Percentiles rank a stretch among this genome's conserved stretches.
Evolutionary conservation across 1,284 basidiomycete genomes (phyloP).

Genomic region (Cutaneotrichosporon mucoides): DNA sequence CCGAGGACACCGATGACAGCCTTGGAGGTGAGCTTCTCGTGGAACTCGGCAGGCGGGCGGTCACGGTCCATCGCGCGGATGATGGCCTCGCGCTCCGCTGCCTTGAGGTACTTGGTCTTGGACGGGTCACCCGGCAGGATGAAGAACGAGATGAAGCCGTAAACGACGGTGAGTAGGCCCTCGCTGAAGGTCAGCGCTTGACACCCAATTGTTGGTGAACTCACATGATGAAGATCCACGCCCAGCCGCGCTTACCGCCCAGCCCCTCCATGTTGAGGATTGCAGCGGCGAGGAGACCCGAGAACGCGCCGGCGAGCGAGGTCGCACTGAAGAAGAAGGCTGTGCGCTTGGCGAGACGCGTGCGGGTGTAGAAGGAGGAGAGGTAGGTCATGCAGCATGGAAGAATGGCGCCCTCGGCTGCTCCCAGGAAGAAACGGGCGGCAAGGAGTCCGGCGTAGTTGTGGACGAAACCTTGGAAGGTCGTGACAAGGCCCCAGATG

Average conservation of each 20-base stretch:
- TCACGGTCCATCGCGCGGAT: constrained; percentile 22
- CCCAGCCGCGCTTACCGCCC: constrained; percentile 51
- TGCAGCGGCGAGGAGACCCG: constrained; percentile 54
- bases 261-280: constrained; percentile 53
- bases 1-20: constrained; percentile 45
- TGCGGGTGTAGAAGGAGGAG: constrained; percentile 54
- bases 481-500: constrained; percentile 58
- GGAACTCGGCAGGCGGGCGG: constrained; percentile 26
- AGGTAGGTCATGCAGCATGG: constrained; percentile 46
- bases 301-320: constrained; percentile 50
- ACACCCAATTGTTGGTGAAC: not conserved
- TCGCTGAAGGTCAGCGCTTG: constrained; percentile 30
- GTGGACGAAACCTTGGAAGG: constrained; percentile 56
- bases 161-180: constrained; percentile 49
- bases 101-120: constrained; percentile 50
- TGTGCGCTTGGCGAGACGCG: constrained; percentile 54
- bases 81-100: constrained; percentile 52
- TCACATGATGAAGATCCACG: constrained; percentile 55
- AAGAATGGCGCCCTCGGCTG: constrained; percentile 66
- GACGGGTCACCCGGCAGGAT: constrained; percentile 50
- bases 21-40: constrained; percentile 53
- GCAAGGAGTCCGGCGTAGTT: constrained; percentile 60
- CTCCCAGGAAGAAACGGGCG: constrained; percentile 61
- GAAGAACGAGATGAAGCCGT: constrained; percentile 52
- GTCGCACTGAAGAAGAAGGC: constrained; percentile 56